phyloP scores from a whole-genome alignment of 192 early-diverging fungal genomes.

The Tieghemiomyces parasiticus region DNA sequence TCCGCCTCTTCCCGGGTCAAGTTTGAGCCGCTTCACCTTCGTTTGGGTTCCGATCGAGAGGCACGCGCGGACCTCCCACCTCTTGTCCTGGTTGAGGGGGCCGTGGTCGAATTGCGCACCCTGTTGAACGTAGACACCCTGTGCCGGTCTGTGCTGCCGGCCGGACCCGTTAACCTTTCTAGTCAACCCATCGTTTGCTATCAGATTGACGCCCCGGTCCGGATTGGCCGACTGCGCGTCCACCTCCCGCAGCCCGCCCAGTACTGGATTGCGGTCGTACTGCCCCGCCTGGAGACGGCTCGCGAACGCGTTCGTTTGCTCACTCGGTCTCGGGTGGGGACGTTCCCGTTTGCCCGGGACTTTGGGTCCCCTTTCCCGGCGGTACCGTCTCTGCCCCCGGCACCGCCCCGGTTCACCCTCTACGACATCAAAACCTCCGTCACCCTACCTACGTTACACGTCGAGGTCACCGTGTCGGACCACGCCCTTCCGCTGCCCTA shows the following conservation, averaged over 20 bases:
- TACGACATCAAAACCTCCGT: neutral
- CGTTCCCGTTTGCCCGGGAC: neutral
- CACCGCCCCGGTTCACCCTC: too few relatives aligned
- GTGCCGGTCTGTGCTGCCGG: too few relatives aligned
- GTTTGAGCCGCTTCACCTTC: neutral
- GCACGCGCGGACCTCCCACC: too few relatives aligned
- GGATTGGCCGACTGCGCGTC: neutral
- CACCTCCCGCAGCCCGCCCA: neutral
- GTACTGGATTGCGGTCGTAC: neutral
- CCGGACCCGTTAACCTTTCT: neutral
- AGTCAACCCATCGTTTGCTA: neutral
- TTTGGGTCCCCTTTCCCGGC: neutral
- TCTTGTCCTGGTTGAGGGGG: too few relatives aligned
- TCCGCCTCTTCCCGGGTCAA: neutral
- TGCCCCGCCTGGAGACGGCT: neutral
- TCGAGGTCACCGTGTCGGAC: constrained; percentile 3
- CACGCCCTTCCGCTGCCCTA: constrained; percentile 6
- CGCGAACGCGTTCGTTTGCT: neutral
- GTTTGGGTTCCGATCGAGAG: neutral
- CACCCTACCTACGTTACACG: neutral
- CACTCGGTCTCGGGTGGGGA: neutral
- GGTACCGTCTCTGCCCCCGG: too few relatives aligned
- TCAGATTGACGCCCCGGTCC: neutral
- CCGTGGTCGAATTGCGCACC: too few relatives aligned
- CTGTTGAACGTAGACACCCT: too few relatives aligned